Evolutionary conservation across 306 rosid species (phyloP), one percentile per base, ranked within the genome.

Genomic region (Quercus cerris): DNA sequence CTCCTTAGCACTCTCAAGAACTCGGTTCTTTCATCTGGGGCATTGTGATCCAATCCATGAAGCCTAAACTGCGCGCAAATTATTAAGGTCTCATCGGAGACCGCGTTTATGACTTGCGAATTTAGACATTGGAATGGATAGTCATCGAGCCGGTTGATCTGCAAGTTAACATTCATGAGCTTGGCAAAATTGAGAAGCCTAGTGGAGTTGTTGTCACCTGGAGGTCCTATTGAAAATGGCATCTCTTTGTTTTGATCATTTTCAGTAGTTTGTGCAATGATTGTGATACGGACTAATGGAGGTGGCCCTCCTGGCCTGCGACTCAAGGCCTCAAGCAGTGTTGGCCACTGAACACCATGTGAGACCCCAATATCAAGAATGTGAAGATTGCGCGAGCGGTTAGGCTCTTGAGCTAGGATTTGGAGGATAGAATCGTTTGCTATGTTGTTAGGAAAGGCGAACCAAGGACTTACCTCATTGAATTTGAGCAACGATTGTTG

Each of bases 311-410:
- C 98, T 0, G 95, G 81, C 31, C 94, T 84, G 61, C 90, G 92
- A 63, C 90, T 84, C 84, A 94, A 78, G 77, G 98, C 98, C 84
- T 92, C 98, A 1, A 94, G 89, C 31, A 94, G 81, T 4, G 90
- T 92, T 6, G 98, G 98, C 98, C 98, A 94, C 82, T 94, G 98
- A 30, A 94, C 86, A 10, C 97, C 92, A 57, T 94, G 97, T 59
- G 99, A 94, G 75, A 93, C 97, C 0, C 99, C 99, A 56, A 94
- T 86, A 83, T 94, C 99, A 72, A 94, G 87, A 83, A 94, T 84
- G 77, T 94, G 97, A 79, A 94, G 94, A 64, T 84, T 74, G 11
- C 75, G 62, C 0, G 88, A 70, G 62, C 57, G 82, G 52, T 84
- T 79, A 2, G 82, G 20, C 41, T 86, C 94, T 77, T 86, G 89